Evolutionary conservation across 164 flowering plant genomes (phyloP), one percentile per base, ranked within the genome.

Genomic region (Cinnamomum micranthum): DNA sequence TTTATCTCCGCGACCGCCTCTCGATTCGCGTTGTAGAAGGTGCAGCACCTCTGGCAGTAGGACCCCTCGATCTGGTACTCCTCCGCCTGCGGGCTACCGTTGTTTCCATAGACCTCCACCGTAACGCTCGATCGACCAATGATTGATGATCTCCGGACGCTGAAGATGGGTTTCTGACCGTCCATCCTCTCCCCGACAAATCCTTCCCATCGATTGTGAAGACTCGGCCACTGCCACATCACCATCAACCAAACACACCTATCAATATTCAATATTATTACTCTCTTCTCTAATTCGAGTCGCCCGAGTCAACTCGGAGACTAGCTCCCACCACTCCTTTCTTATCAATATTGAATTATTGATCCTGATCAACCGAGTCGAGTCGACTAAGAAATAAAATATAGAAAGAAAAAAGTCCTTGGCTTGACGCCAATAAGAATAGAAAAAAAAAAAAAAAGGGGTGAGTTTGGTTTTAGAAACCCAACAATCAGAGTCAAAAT

Each of bases 181-280:
- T 88, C 93, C 41, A 50, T 25, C 79, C 87, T 80, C 80, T 93
- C 98, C 15, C 98, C 98, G n/a, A 80, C 0, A 70, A 77, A 93
- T 2, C 99, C 99, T 77, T 95, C 99, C 99, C 99, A 95, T 25
- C 99, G 74, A 10, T 91, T 89, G 69, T 92, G 99, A 20, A 95
- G 85, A 76, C 98, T 95, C 80, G 99, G 98, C 78, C 94, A 82
- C 99, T 95, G 88, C 71, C 10, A 14, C 5, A 17, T 52, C 66
- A 63, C n/a, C 23, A 63, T 0, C 35, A 31, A 31, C 35, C 35
- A 41, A 41, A 41, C 47, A 41, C 47, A 41, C 2, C 47, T 41
- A 41, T 41, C 10, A 41, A 9, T 41, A 7, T 41, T 41, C 10
- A 41, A 9, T 41, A 7, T 41, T 41, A 9, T 41, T 41, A 41